Evolutionary conservation across 768 basidiomycete species (phyloP).

Genomic region (Pleurotus platypus): DNA sequence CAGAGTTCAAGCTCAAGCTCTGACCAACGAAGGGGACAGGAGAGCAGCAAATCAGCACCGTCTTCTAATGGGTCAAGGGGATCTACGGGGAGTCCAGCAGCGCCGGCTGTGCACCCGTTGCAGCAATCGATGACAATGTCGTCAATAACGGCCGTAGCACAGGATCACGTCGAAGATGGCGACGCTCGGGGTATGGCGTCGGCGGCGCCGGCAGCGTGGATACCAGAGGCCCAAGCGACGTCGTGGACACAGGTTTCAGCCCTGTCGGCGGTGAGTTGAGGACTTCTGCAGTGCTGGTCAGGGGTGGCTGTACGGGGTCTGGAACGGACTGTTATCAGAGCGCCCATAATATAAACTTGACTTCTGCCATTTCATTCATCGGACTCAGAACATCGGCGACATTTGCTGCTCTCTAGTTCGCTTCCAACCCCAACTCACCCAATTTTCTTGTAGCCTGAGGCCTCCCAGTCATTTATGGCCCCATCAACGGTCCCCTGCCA

Average conservation of each 20-base stretch:
- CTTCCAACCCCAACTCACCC: background rate
- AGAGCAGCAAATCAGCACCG: background rate
- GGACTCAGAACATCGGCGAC: background rate
- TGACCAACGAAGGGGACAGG: background rate
- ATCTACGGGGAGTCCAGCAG: background rate
- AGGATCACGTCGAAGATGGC: slow-evolving; percentile 1
- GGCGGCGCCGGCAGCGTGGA: background rate
- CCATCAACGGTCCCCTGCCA: slow-evolving; percentile 43
- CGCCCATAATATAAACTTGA: background rate
- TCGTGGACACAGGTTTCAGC: slow-evolving; percentile 4
- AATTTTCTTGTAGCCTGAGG: slow-evolving; percentile 8
- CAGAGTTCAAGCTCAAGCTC: background rate
- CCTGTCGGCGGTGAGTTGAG: background rate
- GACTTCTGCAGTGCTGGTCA: background rate
- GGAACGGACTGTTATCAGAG: slow-evolving; percentile 7
- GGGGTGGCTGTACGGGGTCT: slow-evolving; percentile 6
- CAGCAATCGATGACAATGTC: slow-evolving; percentile 1
- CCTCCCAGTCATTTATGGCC: slow-evolving; percentile 20
- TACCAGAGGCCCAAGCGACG: background rate
- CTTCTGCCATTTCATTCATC: background rate
- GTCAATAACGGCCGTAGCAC: slow-evolving; percentile 1
- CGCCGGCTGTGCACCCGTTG: background rate
- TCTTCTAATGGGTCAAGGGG: background rate
- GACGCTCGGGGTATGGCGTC: background rate
- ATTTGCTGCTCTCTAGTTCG: background rate